Percentiles rank a stretch among this genome's conserved stretches.
Conservation (phyloP, 192 early-diverging fungal genomes). For the Glomus cerebriforme region DNA sequence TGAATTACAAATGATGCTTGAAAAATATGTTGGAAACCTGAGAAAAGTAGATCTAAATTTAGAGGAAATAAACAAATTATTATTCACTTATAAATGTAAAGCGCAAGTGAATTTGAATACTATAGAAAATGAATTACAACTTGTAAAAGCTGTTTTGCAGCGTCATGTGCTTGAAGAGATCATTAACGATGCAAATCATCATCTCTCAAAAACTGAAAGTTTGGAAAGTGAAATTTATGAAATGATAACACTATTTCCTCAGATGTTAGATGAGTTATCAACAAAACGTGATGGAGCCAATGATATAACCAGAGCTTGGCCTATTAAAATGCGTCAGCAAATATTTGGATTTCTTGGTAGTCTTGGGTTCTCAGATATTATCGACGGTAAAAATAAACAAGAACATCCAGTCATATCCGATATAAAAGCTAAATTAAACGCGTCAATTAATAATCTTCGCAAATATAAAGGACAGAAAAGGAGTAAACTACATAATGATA, state of each 20-base stretch:
- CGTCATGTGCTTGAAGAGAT: no score
- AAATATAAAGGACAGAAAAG: no score
- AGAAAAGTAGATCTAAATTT: not conserved
- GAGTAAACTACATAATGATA: no score
- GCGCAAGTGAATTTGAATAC: no score
- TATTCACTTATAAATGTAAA: no score
- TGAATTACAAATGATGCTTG: not conserved
- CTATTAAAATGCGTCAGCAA: slow-evolving; percentile 21
- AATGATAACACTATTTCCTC: not conserved
- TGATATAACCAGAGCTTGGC: not conserved
- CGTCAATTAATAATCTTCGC: no score
- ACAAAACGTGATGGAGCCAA: not conserved
- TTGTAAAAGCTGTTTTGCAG: no score
- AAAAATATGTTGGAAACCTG: not conserved
- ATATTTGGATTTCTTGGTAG: not conserved
- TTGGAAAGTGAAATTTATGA: not conserved
- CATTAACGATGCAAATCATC: no score
- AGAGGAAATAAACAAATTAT: not conserved
- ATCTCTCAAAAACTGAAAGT: not conserved
- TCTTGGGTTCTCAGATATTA: not conserved
- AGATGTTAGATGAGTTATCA: not conserved
- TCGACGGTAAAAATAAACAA: not conserved
- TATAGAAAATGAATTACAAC: no score
- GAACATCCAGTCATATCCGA: no score
- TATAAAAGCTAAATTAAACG: no score